Percentiles rank a stretch among this genome's conserved stretches.
Conservation (phyloP, 805 yeast genomes). For the Candida arabinofermentans region DNA sequence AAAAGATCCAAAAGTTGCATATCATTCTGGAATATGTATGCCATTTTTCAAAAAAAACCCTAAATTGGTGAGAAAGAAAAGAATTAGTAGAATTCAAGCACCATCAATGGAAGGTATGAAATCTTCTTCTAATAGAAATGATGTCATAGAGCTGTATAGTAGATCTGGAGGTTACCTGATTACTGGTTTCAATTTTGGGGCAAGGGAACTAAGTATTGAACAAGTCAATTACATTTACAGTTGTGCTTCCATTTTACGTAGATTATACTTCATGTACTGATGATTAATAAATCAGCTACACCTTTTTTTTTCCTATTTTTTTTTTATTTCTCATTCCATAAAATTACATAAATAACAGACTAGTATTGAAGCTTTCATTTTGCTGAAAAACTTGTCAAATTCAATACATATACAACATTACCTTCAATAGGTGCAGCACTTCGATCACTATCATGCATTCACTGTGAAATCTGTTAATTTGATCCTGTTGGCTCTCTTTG, state of each 20-base stretch:
- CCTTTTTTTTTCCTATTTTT: neutral
- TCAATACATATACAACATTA: no score
- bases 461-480: slow-evolving; percentile 22
- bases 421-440: no score
- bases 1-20: slow-evolving; percentile 28
- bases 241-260: slow-evolving; percentile 44
- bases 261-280: slow-evolving; percentile 37
- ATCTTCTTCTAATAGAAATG: slow-evolving; percentile 5
- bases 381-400: no score
- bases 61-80: slow-evolving; percentile 39
- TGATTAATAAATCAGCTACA: neutral
- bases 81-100: slow-evolving; percentile 5
- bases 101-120: neutral
- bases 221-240: slow-evolving; percentile 43
- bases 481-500: slow-evolving; percentile 24
- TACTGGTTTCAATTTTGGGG: slow-evolving; percentile 38
- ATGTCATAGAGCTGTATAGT: slow-evolving; percentile 39
- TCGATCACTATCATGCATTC: no score
- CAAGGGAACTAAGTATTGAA: slow-evolving; percentile 30
- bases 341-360: no score
- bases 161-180: slow-evolving; percentile 52
- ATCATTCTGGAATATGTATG: slow-evolving; percentile 48
- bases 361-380: no score
- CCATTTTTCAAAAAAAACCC: slow-evolving; percentile 45
- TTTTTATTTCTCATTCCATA: neutral